Percentiles rank a stretch among this genome's conserved stretches.
phyloP scores from a whole-genome alignment of 169 alveolate species.

The Eimeria brunetti region DNA sequence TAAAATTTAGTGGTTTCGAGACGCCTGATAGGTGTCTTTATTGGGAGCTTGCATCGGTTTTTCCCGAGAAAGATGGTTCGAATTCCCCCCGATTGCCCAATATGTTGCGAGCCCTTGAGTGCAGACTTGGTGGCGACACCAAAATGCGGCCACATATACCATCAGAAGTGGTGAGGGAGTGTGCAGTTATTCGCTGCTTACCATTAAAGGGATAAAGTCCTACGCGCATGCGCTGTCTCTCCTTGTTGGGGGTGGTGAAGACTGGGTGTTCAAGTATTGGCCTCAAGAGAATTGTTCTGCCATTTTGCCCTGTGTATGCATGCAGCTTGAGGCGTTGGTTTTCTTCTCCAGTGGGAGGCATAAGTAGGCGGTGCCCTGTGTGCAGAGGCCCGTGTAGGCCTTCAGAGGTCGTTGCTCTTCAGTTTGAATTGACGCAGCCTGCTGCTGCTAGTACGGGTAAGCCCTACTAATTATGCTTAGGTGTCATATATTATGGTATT shows the following conservation, averaged over 20 bases:
- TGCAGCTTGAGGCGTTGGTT: slow-evolving; percentile 26
- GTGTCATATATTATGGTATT: background rate
- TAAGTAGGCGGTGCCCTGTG: slow-evolving; percentile 28
- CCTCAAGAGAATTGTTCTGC: background rate
- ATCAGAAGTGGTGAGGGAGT: background rate
- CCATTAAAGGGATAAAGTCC: too few relatives aligned
- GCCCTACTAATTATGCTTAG: background rate
- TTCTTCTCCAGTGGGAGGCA: background rate
- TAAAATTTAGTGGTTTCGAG: background rate
- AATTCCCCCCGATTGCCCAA: slow-evolving; percentile 49
- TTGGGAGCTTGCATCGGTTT: background rate
- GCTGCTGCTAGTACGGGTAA: background rate
- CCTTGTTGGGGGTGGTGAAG: background rate
- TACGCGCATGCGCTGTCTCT: too few relatives aligned
- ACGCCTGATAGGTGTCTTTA: background rate
- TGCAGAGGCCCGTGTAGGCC: slow-evolving; percentile 33
- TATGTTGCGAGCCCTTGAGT: slow-evolving; percentile 43
- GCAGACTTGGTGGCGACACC: slow-evolving; percentile 17
- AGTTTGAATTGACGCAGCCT: slow-evolving; percentile 29
- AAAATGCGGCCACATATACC: slow-evolving; percentile 36
- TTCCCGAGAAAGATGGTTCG: background rate
- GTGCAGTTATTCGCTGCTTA: background rate
- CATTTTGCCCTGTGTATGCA: background rate
- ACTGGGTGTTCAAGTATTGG: background rate
- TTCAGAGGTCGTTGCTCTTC: slow-evolving; percentile 29